phyloP scores from a whole-genome alignment of 2,329 filamentous ascomycete genomes.

The Setomelanomma holmii region DNA sequence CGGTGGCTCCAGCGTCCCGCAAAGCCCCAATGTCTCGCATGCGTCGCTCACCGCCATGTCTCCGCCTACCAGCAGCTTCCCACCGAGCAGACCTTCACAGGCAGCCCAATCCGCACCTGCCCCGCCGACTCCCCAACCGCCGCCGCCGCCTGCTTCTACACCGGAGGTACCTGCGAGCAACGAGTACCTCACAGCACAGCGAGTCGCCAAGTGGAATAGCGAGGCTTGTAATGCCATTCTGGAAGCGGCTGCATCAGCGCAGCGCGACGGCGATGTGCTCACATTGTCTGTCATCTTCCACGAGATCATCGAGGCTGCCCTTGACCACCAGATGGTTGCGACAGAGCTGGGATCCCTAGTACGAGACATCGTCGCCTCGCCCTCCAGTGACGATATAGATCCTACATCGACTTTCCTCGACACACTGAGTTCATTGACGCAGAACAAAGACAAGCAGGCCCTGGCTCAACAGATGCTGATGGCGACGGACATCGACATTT shows the following conservation, averaged over 20 bases:
- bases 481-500: constrained; percentile 73
- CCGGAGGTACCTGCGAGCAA: constrained; percentile 66
- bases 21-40: constrained; percentile 38
- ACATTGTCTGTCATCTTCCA: constrained; percentile 78
- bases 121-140: constrained; percentile 47
- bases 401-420: constrained; percentile 76
- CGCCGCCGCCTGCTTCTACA: constrained; percentile 13
- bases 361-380: constrained; percentile 72
- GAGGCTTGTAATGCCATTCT: constrained; percentile 72
- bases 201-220: constrained; percentile 71
- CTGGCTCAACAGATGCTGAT: constrained; percentile 72
- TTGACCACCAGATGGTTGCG: constrained; percentile 72
- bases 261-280: constrained; percentile 71
- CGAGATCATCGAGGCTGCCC: constrained; percentile 79
- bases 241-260: constrained; percentile 68
- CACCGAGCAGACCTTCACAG: constrained; percentile 23
- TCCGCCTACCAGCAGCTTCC: constrained; percentile 30
- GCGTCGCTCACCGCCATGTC: constrained; percentile 43
- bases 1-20: constrained; percentile 38
- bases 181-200: constrained; percentile 75
- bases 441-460: constrained; percentile 68
- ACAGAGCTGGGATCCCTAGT: constrained; percentile 74
- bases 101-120: constrained; percentile 25
- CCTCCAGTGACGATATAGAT: constrained; percentile 54
- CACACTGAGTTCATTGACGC: constrained; percentile 78